Percentiles rank a stretch among this genome's conserved stretches.
phyloP scores from a whole-genome alignment of 2,329 filamentous ascomycete species.

The Aspergillus eucalypticola region DNA sequence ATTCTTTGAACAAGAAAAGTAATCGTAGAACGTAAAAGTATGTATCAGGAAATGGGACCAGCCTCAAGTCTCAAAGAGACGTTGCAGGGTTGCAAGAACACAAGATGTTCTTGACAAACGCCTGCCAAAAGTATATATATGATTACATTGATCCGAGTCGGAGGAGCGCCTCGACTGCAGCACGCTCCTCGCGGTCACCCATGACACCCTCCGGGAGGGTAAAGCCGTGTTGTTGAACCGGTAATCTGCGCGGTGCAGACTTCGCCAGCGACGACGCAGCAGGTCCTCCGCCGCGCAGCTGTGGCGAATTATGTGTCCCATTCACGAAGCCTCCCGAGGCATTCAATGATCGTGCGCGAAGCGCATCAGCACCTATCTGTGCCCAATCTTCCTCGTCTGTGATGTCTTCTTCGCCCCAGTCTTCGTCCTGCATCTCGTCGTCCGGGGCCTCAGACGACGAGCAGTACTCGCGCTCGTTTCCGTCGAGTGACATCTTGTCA shows the following conservation, averaged over 20 bases:
- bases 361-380: constrained; percentile 78
- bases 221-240: constrained; percentile 36
- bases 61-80: constrained; percentile 17
- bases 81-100: constrained; percentile 10
- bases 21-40: constrained; percentile 18
- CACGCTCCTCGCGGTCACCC: constrained; percentile 45
- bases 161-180: constrained; percentile 51
- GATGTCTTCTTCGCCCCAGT: constrained; percentile 80
- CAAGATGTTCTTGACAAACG: constrained; percentile 19
- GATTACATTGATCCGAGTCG: constrained; percentile 51
- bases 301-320: constrained; percentile 31
- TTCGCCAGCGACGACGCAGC: constrained; percentile 43
- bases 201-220: constrained; percentile 36
- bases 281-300: constrained; percentile 35
- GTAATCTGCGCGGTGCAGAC: constrained; percentile 40
- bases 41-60: constrained; percentile 13
- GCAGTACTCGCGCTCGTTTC: constrained; percentile 63
- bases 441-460: constrained; percentile 74
- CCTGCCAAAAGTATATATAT: constrained; percentile 25
- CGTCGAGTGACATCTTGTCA: constrained; percentile 91
- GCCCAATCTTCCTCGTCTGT: constrained; percentile 98
- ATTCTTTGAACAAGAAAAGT: constrained; percentile 13
- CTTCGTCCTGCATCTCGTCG: constrained; percentile 66
- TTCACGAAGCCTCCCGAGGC: constrained; percentile 45
- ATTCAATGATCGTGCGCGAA: constrained; percentile 66